Evolutionary conservation across 331 rosid genomes (phyloP).

Genomic region (Quercus tomentella): DNA sequence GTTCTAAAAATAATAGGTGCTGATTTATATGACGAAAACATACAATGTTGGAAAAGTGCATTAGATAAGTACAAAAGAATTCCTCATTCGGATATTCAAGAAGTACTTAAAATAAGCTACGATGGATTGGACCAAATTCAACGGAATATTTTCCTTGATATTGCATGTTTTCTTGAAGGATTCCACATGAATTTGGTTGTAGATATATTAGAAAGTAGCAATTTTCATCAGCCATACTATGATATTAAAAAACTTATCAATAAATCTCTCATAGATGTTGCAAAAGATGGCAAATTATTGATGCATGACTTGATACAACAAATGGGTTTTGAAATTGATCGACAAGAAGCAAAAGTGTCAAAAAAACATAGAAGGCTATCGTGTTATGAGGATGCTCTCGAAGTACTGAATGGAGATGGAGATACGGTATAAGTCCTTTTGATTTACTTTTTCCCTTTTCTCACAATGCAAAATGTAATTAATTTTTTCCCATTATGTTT

Average conservation of each 20-base stretch:
- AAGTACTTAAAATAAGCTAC: constrained; percentile 26
- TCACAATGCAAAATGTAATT: too few relatives aligned
- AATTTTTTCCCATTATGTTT: too few relatives aligned
- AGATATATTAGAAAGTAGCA: constrained; percentile 4
- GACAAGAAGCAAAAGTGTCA: not conserved
- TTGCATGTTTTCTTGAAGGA: constrained; percentile 15
- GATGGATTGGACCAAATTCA: not conserved
- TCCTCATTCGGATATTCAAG: not conserved
- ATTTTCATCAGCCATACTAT: not conserved
- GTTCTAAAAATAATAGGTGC: constrained; percentile 15
- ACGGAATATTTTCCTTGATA: not conserved
- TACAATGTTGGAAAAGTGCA: not conserved
- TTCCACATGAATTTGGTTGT: not conserved
- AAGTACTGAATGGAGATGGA: constrained; percentile 2
- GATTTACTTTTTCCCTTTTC: not conserved
- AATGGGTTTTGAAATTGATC: constrained; percentile 18
- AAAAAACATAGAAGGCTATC: not conserved
- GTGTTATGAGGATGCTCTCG: not conserved
- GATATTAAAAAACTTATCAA: constrained; percentile 5
- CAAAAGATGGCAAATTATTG: not conserved
- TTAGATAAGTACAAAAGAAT: not conserved
- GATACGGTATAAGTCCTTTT: not conserved
- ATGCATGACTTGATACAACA: constrained; percentile 19
- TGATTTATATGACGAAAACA: not conserved
- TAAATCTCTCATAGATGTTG: not conserved